Conservation (phyloP, 1,284 basidiomycete species). For the Veloboletus limbatus region DNA sequence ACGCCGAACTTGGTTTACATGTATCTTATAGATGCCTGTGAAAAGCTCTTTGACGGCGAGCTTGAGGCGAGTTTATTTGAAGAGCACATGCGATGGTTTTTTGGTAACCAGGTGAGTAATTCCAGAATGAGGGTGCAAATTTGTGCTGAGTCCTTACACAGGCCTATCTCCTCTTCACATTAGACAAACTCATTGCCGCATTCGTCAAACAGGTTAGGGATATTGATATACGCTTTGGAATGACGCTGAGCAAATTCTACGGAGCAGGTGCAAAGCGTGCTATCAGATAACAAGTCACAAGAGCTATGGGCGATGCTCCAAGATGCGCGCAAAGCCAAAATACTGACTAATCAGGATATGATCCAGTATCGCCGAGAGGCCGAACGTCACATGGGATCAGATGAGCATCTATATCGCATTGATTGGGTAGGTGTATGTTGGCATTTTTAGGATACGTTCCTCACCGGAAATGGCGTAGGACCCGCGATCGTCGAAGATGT, state of each 20-base stretch:
- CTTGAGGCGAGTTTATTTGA: conserved; percentile 90
- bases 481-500: conserved; percentile 57
- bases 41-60: conserved; percentile 91
- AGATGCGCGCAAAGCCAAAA: conserved; percentile 48
- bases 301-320: conserved; percentile 67
- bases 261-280: conserved; percentile 77
- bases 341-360: conserved; percentile 69
- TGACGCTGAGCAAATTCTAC: conserved; percentile 15
- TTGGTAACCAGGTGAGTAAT: conserved; percentile 81
- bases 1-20: conserved; percentile 73
- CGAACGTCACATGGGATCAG: conserved; percentile 80
- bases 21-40: conserved; percentile 88
- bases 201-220: conserved; percentile 79
- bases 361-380: conserved; percentile 91
- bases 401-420: conserved; percentile 89
- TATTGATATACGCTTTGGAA: not conserved
- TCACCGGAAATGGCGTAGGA: conserved; percentile 45
- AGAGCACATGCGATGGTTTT: conserved; percentile 95
- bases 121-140: conserved; percentile 3
- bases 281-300: conserved; percentile 71
- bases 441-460: conserved; percentile 13
- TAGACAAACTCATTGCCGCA: conserved; percentile 87
- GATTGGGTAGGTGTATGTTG: conserved; percentile 72
- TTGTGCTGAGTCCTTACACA: conserved; percentile 36
- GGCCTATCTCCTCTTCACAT: conserved; percentile 86